Conservation (phyloP, 2,329 filamentous ascomycete species). For the Verticillium klebahnii region DNA sequence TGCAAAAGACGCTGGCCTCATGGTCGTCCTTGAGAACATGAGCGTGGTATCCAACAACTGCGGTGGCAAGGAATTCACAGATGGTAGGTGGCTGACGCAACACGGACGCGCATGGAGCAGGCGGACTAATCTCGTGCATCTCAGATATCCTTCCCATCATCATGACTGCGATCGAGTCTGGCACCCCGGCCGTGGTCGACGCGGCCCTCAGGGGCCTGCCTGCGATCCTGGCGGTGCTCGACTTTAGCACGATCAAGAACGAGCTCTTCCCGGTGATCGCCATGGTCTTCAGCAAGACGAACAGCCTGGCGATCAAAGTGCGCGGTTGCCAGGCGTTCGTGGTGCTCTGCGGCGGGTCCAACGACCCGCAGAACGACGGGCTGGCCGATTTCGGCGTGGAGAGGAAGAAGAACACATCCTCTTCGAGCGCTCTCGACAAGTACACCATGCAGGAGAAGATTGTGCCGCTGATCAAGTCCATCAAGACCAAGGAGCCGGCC, state of each 20-base stretch:
- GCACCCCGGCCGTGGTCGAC: conserved; percentile 86
- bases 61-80: conserved; percentile 89
- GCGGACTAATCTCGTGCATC: neutral
- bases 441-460: conserved; percentile 99
- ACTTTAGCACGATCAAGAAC: conserved; percentile 96
- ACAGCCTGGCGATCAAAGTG: conserved; percentile 90
- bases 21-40: conserved; percentile 86
- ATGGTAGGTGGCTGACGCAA: conserved; percentile 51
- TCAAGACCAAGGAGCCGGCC: conserved; percentile 96
- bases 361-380: conserved; percentile 57
- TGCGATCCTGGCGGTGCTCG: conserved; percentile 77
- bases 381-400: conserved; percentile 64
- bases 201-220: conserved; percentile 75
- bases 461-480: conserved; percentile 80
- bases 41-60: conserved; percentile 72
- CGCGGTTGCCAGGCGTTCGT: conserved; percentile 86
- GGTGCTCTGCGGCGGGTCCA: conserved; percentile 77
- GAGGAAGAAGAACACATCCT: conserved; percentile 57
- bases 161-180: conserved; percentile 76
- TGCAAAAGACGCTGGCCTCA: conserved; percentile 80
- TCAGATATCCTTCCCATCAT: conserved; percentile 84
- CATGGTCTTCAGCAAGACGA: conserved; percentile 86
- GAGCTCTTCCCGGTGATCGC: conserved; percentile 93
- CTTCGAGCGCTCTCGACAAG: conserved; percentile 83
- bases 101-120: neutral